phyloP scores from a whole-genome alignment of 108 stramenopile species.

The Mayamaea pseudoterrestris region DNA sequence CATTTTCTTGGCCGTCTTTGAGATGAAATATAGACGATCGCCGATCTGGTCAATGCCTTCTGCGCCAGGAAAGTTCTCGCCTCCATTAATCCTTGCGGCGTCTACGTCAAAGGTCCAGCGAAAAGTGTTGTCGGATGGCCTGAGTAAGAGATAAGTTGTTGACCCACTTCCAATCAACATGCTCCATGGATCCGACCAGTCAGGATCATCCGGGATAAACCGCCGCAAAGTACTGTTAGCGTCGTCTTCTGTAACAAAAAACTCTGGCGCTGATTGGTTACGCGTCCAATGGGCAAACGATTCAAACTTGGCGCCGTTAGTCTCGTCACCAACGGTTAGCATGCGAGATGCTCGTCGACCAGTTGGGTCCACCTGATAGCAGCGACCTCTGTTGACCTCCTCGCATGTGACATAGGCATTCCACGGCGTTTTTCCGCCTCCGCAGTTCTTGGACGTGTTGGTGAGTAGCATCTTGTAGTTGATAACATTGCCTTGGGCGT shows the following conservation, averaged over 20 bases:
- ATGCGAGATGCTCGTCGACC: conserved; percentile 17
- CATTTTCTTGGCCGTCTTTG: conserved; percentile 21
- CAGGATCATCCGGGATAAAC: conserved; percentile 18
- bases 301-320: conserved; percentile 2
- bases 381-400: conserved; percentile 11
- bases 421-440: conserved; percentile 44
- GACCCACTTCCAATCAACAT: conserved; percentile 11
- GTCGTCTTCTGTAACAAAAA: conserved; percentile 27
- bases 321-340: not conserved
- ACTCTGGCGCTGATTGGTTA: conserved; percentile 17
- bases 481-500: not conserved
- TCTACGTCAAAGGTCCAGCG: conserved; percentile 7
- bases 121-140: conserved; percentile 2
- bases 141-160: conserved; percentile 11
- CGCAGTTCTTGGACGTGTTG: conserved; percentile 35
- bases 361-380: conserved; percentile 20
- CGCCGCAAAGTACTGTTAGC: conserved; percentile 15
- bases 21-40: conserved; percentile 12
- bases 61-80: conserved; percentile 6
- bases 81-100: conserved; percentile 8
- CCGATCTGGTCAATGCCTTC: conserved; percentile 29
- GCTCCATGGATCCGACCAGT: conserved; percentile 23
- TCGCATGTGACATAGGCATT: conserved; percentile 33
- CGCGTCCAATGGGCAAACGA: conserved; percentile 21
- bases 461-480: not conserved